Base-by-base conservation (phyloP, 129 eudicot genomes). In the Pseudognaphalium luteoalbum region DNA sequence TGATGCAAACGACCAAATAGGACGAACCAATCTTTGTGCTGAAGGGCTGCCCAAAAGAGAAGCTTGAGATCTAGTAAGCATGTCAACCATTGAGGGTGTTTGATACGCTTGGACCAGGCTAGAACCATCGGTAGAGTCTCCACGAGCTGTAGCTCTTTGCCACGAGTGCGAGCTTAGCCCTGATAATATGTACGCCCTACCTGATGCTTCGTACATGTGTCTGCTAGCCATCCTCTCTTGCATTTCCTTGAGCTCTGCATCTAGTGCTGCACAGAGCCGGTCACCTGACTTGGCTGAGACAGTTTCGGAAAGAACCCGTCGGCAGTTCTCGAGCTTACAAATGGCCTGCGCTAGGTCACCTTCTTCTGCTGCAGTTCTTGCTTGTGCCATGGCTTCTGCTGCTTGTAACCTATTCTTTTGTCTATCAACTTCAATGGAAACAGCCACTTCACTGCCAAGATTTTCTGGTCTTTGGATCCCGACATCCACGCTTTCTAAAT, bases 81-180 rank as follows among this genome's bases (percentile, higher is more conserved):
- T 91, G 79, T 91, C 95, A 3, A 75, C 76, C 97, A 91, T 91
- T 9, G 92, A 89, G 10, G 87, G 97, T 77, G 97, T 92, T 78
- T 89, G 96, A 68, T 89, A 92, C 68, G 97, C 78, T 52, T 86
- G 93, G 39, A 87, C 76, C 50, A 87, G 86, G 74, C 90, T 89
- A 17, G 93, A 89, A 20, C 90, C 85, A 65, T 86, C 96, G 7
- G 86, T 83, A 15, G 97, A 92, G 80, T 92, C 93, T 29, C 97
- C 97, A 44, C 97, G 83, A 20, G 96, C 87, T n/a, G 97, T 91
- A 60, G 97, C 97, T 72, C 97, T 81, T 72, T 91, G 97, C 97
- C 97, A 91, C 10, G 97, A 91, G 81, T 91, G 97, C 20, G 97
- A 91, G 85, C 97, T 91, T 69, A 91, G 81, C 21, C 97, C 97